A percentile compares a stretch with the other conserved stretches of the same genome.
phyloP scores from a whole-genome alignment of 2,329 filamentous ascomycete species.

The Amauroascus verrucosus region DNA sequence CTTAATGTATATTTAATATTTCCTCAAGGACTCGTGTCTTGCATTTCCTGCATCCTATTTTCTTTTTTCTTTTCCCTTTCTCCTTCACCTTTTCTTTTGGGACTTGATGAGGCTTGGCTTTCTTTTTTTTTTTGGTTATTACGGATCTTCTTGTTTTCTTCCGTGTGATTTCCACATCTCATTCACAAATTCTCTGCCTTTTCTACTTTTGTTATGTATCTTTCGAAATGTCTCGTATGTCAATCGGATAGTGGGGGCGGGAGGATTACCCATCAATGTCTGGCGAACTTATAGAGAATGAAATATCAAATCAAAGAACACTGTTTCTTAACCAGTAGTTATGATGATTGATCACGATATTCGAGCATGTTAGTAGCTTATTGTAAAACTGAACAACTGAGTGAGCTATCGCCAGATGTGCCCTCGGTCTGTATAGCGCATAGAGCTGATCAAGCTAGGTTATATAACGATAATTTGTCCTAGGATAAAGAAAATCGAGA shows the following conservation, averaged over 20 bases:
- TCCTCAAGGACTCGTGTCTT: slow-evolving; percentile 4
- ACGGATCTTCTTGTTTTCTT: not conserved
- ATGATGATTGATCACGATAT: not conserved
- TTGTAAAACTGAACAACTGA: not conserved
- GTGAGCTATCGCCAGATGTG: not conserved
- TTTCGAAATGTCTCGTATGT: slow-evolving; percentile 10
- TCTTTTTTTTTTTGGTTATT: not conserved
- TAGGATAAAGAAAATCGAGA: too few species aligned
- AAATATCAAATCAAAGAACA: slow-evolving; percentile 4
- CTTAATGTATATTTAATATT: slow-evolving; percentile 11
- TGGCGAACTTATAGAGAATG: slow-evolving; percentile 16
- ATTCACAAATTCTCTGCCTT: not conserved
- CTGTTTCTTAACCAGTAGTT: not conserved
- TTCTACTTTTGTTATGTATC: slow-evolving; percentile 7
- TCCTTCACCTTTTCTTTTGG: slow-evolving; percentile 6
- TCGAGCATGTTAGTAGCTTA: not conserved
- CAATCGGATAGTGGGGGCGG: slow-evolving; percentile 4
- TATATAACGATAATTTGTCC: too few species aligned
- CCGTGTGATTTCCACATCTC: not conserved
- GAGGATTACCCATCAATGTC: not conserved
- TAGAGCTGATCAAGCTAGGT: too few species aligned
- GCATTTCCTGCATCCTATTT: slow-evolving; percentile 19
- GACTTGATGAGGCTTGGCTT: slow-evolving; percentile 10
- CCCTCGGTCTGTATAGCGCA: too few species aligned
- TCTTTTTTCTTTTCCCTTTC: slow-evolving; percentile 14